Evolutionary conservation across 805 yeast species (phyloP).

Genomic region (Cyberlindnera lachancei): DNA sequence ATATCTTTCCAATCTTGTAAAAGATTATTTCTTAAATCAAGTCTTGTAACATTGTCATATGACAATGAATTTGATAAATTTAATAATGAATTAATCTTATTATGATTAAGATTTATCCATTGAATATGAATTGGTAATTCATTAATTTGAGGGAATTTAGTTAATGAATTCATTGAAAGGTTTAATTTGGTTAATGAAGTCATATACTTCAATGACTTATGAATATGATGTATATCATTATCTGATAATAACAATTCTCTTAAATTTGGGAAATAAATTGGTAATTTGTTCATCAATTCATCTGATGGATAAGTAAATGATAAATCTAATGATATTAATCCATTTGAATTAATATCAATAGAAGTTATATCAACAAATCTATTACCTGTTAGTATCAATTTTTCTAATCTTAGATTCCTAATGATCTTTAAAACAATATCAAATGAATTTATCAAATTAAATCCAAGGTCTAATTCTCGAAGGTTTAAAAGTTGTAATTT

Average conservation of each 20-base stretch:
- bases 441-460: conserved; percentile 44
- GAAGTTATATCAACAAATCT: conserved; percentile 22
- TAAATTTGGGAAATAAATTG: conserved; percentile 30
- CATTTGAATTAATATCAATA: background rate
- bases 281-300: conserved; percentile 7
- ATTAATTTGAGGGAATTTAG: conserved; percentile 4
- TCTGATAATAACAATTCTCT: conserved; percentile 21
- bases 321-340: conserved; percentile 17
- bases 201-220: background rate
- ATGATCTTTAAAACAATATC: conserved; percentile 32
- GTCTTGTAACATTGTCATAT: conserved; percentile 11
- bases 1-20: conserved; percentile 41
- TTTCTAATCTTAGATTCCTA: conserved; percentile 27
- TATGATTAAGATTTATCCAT: conserved; percentile 9
- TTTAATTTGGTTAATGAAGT: conserved; percentile 5
- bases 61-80: conserved; percentile 17
- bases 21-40: conserved; percentile 48
- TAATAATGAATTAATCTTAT: conserved; percentile 19
- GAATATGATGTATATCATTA: conserved; percentile 15
- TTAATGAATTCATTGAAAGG: conserved; percentile 12
- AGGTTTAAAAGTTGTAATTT: conserved; percentile 29
- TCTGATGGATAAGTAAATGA: conserved; percentile 13
- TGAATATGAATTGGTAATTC: conserved; percentile 4
- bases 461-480: conserved; percentile 47
- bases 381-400: conserved; percentile 50